Conservation (phyloP, 768 basidiomycete species). For the Lactifluus hygrophoroides region DNA sequence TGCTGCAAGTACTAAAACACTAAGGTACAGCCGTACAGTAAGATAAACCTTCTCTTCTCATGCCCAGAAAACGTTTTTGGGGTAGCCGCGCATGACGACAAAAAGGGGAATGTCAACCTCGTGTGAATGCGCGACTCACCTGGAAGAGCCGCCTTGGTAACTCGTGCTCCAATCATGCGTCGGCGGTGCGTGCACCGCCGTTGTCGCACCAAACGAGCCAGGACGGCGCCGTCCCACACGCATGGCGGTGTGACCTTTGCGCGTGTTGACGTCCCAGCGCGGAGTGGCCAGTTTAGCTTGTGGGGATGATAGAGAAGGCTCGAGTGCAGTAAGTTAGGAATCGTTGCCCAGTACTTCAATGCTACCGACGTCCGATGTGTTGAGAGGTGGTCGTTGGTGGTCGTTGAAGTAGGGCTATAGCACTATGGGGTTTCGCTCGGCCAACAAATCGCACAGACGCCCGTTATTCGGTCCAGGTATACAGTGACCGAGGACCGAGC, state of each 20-base stretch:
- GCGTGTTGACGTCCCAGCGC: slow-evolving; percentile 40
- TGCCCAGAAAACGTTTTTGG: background rate
- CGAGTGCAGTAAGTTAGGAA: slow-evolving; percentile 59
- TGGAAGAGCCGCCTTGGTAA: slow-evolving; percentile 79
- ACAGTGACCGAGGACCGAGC: too few relatives aligned
- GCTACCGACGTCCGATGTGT: background rate
- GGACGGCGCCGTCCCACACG: slow-evolving; percentile 29
- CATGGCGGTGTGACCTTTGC: slow-evolving; percentile 32
- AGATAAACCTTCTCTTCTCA: background rate
- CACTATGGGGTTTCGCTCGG: background rate
- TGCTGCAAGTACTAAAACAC: background rate
- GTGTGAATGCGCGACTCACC: slow-evolving; percentile 35
- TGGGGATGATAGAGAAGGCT: slow-evolving; percentile 67
- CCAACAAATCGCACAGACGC: background rate
- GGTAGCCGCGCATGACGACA: too few relatives aligned
- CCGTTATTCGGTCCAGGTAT: slow-evolving; percentile 4
- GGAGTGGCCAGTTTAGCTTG: slow-evolving; percentile 42
- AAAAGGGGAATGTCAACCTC: too few relatives aligned
- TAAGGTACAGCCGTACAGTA: background rate
- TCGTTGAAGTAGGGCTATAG: background rate
- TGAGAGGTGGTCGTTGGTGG: background rate
- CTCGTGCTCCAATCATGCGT: slow-evolving; percentile 73
- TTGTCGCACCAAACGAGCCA: slow-evolving; percentile 22
- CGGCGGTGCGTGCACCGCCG: slow-evolving; percentile 24
- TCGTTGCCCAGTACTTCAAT: background rate